These are phyloP conservation scores for Naganishia cerealis DNA, from an alignment of 1,284 basidiomycete genomes.

Conservation along the genomic window DNA sequence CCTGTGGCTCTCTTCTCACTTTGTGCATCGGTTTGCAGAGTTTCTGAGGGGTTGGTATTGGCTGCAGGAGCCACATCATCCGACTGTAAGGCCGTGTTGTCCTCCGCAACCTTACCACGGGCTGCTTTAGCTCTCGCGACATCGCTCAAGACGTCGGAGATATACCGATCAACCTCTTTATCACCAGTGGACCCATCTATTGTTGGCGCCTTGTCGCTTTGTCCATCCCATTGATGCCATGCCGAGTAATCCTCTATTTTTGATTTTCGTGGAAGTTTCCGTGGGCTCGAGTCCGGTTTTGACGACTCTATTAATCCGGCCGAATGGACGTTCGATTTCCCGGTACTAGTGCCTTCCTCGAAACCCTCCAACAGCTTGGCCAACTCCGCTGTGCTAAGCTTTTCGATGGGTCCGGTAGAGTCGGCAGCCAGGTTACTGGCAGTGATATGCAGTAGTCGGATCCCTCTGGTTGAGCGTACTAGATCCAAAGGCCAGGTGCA, in stretches of 20 bases:
- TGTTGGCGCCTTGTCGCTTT: slow-evolving; percentile 10
- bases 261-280: slow-evolving; percentile 8
- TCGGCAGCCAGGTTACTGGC: not conserved
- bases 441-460: not conserved
- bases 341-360: not conserved
- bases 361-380: slow-evolving; percentile 18
- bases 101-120: not conserved
- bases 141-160: slow-evolving; percentile 13
- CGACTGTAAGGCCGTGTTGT: not conserved
- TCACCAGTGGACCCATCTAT: not conserved
- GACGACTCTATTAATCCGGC: not conserved
- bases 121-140: slow-evolving; percentile 23
- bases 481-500: not conserved
- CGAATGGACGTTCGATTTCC: not conserved
- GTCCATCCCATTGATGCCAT: slow-evolving; percentile 32
- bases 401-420: not conserved
- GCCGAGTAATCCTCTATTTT: slow-evolving; percentile 31
- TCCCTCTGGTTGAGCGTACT: not conserved
- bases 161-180: slow-evolving; percentile 12
- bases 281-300: not conserved
- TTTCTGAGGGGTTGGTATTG: not conserved
- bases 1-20: not conserved
- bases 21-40: not conserved
- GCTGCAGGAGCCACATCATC: not conserved
- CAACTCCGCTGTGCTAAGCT: slow-evolving; percentile 1